Conservation (phyloP, 148 eudicot species). For the Euryodendron excelsum region DNA sequence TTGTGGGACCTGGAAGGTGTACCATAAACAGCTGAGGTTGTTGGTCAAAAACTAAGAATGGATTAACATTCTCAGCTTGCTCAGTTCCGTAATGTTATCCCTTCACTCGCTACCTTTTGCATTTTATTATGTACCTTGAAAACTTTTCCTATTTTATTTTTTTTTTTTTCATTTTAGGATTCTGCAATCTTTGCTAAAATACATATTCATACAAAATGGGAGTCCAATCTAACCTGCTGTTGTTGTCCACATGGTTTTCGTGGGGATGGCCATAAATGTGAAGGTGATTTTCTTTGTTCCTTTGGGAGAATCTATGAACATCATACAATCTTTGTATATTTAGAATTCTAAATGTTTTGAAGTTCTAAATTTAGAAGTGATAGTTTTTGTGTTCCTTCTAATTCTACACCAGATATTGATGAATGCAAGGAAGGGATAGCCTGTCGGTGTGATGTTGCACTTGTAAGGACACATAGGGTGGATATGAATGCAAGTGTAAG, state of each 20-base stretch:
- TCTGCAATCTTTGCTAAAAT: background rate
- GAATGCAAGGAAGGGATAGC: slow-evolving; percentile 69
- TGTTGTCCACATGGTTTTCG: slow-evolving; percentile 73
- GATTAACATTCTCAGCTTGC: slow-evolving; percentile 75
- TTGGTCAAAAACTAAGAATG: slow-evolving; percentile 63
- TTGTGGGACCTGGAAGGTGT: slow-evolving; percentile 87
- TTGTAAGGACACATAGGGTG: slow-evolving; percentile 87
- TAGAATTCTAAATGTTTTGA: too few species aligned
- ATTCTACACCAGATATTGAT: slow-evolving; percentile 52
- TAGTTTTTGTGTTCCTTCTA: background rate
- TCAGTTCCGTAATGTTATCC: slow-evolving; percentile 46
- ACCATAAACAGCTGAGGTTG: slow-evolving; percentile 74
- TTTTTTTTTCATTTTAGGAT: background rate
- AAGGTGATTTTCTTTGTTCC: slow-evolving; percentile 43
- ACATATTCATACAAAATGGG: slow-evolving; percentile 31
- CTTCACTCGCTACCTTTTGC: background rate
- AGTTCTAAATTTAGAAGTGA: background rate
- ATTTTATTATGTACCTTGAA: background rate
- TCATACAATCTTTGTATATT: background rate
- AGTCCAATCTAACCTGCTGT: slow-evolving; percentile 54
- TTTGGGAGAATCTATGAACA: background rate
- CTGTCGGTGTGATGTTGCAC: slow-evolving; percentile 74
- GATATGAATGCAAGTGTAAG: slow-evolving; percentile 72
- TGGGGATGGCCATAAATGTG: slow-evolving; percentile 83
- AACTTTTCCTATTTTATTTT: background rate